A percentile compares a stretch with the other conserved stretches of the same genome.
Evolutionary conservation across 306 rosid species (phyloP).

Genomic region (Ceratonia siliqua): DNA sequence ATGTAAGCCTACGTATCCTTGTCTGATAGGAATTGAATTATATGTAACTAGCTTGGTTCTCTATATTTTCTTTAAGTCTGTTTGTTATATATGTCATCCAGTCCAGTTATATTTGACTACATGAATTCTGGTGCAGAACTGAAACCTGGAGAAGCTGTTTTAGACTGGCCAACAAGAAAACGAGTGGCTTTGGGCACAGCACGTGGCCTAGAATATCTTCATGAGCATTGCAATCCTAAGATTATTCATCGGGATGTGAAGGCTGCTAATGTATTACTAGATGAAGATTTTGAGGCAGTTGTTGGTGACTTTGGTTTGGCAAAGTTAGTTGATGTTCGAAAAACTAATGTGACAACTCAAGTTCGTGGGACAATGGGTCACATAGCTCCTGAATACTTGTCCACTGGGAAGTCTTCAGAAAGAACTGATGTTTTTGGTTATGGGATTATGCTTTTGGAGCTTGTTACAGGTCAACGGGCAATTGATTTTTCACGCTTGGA

Average conservation of each 20-base stretch:
- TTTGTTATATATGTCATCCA: slow-evolving; percentile 28
- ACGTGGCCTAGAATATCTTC: slow-evolving; percentile 95
- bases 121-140: slow-evolving; percentile 61
- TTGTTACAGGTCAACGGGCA: slow-evolving; percentile 95
- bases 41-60: slow-evolving; percentile 17
- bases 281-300: slow-evolving; percentile 97
- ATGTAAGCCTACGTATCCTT: neutral
- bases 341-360: slow-evolving; percentile 94
- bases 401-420: slow-evolving; percentile 97
- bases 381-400: slow-evolving; percentile 98
- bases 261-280: slow-evolving; percentile 97
- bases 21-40: slow-evolving; percentile 10
- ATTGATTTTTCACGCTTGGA: slow-evolving; percentile 96
- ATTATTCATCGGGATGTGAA: slow-evolving; percentile 98
- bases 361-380: slow-evolving; percentile 99
- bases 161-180: slow-evolving; percentile 90
- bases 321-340: slow-evolving; percentile 95
- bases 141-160: slow-evolving; percentile 78
- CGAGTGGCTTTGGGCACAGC: slow-evolving; percentile 93
- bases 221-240: slow-evolving; percentile 98
- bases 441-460: slow-evolving; percentile 94
- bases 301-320: slow-evolving; percentile 99
- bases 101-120: slow-evolving; percentile 26
- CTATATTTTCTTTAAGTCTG: neutral
- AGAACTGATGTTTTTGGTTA: slow-evolving; percentile 99